Conservation (phyloP, 2,329 filamentous ascomycete genomes). For the Lanzia echinophila region DNA sequence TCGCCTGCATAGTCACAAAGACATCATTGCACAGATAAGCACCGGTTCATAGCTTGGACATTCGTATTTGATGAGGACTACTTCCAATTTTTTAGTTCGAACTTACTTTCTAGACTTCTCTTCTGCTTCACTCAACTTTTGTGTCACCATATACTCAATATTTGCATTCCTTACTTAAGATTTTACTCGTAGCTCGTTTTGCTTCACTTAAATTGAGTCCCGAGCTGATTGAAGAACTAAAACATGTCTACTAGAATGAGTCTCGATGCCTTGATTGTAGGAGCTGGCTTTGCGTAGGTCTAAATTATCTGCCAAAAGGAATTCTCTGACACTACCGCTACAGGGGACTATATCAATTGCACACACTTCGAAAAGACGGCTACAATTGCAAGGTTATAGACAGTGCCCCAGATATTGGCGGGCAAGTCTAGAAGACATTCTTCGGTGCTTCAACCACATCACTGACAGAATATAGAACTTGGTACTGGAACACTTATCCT, state of each 20-base stretch:
- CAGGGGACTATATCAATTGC: neutral
- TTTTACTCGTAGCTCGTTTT: too few relatives aligned
- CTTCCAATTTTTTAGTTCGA: too few relatives aligned
- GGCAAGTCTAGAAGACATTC: neutral
- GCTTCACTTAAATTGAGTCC: too few relatives aligned
- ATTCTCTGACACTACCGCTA: neutral
- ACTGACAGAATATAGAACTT: conserved; percentile 5
- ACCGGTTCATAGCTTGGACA: too few relatives aligned
- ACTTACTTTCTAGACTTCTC: too few relatives aligned
- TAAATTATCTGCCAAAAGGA: neutral
- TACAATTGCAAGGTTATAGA: conserved; percentile 1
- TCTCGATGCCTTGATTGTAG: neutral
- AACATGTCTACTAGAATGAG: neutral
- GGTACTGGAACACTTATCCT: conserved; percentile 36
- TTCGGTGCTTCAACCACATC: neutral
- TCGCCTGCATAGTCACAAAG: too few relatives aligned
- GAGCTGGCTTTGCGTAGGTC: neutral
- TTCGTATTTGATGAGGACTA: too few relatives aligned
- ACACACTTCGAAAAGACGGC: neutral
- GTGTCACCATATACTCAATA: too few relatives aligned
- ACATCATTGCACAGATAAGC: too few relatives aligned
- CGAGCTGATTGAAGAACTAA: too few relatives aligned
- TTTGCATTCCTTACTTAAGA: too few relatives aligned
- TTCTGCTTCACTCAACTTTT: too few relatives aligned
- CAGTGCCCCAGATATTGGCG: neutral